Base-by-base conservation (phyloP, 441 rosid genomes). In the Adansonia madagascariensis region DNA sequence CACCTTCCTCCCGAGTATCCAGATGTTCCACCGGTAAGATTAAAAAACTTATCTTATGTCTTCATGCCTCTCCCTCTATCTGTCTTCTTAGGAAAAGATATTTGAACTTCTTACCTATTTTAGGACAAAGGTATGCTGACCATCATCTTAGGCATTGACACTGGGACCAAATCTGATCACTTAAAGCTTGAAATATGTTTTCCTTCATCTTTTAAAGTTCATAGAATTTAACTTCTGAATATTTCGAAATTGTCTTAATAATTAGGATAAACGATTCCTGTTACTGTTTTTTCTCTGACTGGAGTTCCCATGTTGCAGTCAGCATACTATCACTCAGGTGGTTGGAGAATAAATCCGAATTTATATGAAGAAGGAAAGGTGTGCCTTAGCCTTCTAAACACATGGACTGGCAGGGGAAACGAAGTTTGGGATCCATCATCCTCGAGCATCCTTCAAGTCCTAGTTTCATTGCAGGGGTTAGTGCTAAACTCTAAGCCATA, bases 381-480 rank as follows among this genome's bases (percentile, higher is more conserved):
- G 76, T 96, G 98, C 88, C 98, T 97, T 77, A 97, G 98, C 89
- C 98, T 97, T 78, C 82, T 97, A 55, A 97, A 93, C 84, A 97
- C 99, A 17, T 97, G 99, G 99, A 88, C 94, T 52, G 98, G 99
- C 72, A 85, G 89, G 82, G 98, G 97, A 84, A 94, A 91, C 62
- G 98, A 97, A 92, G 97, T 94, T n/a, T 97, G 98, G 99, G 93
- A 92, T 90, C 88, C 99, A 69, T 78, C 67, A 15, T 91, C 97
- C 76, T 93, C 98, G 24, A 97, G 98, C 90, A 94, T 97, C 83
- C 98, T 94, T 80, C 99, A 94, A 86, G 97, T 97, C 70, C 88
- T 97, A 75, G 98, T 97, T 79, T 97, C 98, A 74, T 94, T 97
- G 49, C 99, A 94, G 81, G 99, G 98, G 41, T 80, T 97, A 78